Evolutionary conservation across 2,329 filamentous ascomycete genomes (phyloP).

Genomic region (Diplocarpon rosae): DNA sequence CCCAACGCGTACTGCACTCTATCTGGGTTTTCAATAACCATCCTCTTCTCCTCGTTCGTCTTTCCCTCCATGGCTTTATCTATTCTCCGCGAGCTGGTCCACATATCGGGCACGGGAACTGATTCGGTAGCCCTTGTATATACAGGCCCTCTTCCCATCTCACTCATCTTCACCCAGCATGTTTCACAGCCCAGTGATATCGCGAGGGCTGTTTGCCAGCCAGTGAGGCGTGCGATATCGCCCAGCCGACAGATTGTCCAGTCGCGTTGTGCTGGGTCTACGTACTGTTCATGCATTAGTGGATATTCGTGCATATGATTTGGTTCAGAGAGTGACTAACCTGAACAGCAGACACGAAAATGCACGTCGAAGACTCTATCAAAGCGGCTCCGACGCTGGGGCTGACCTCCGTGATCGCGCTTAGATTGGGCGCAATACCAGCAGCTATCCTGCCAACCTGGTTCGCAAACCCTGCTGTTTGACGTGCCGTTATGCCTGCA

Average conservation of each 20-base stretch:
- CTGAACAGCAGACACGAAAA: slow-evolving; percentile 80
- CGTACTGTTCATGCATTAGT: slow-evolving; percentile 41
- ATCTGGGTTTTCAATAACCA: slow-evolving; percentile 53
- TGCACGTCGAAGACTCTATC: slow-evolving; percentile 68
- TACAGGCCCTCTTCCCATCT: slow-evolving; percentile 63
- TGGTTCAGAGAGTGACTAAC: slow-evolving; percentile 29
- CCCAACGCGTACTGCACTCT: slow-evolving; percentile 68
- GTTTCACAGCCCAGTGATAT: slow-evolving; percentile 80
- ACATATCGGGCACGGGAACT: slow-evolving; percentile 30
- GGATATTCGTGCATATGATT: background rate
- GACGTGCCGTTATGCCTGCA: slow-evolving; percentile 61
- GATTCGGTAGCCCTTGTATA: slow-evolving; percentile 45
- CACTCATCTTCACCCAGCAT: slow-evolving; percentile 66
- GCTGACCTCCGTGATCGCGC: slow-evolving; percentile 46
- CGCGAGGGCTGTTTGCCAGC: slow-evolving; percentile 74
- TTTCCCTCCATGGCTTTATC: slow-evolving; percentile 39
- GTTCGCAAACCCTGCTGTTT: slow-evolving; percentile 61
- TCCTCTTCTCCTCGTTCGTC: slow-evolving; percentile 35
- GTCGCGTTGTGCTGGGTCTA: slow-evolving; percentile 57
- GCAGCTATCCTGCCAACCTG: slow-evolving; percentile 72
- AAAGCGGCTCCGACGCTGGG: slow-evolving; percentile 71
- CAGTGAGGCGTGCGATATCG: slow-evolving; percentile 68
- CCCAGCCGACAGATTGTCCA: slow-evolving; percentile 68
- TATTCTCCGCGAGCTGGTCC: slow-evolving; percentile 40
- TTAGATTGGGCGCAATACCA: slow-evolving; percentile 45